Evolutionary conservation across 768 basidiomycete species (phyloP), one percentile per base, ranked within the genome.

Genomic region (Pleurotus ostreatus): DNA sequence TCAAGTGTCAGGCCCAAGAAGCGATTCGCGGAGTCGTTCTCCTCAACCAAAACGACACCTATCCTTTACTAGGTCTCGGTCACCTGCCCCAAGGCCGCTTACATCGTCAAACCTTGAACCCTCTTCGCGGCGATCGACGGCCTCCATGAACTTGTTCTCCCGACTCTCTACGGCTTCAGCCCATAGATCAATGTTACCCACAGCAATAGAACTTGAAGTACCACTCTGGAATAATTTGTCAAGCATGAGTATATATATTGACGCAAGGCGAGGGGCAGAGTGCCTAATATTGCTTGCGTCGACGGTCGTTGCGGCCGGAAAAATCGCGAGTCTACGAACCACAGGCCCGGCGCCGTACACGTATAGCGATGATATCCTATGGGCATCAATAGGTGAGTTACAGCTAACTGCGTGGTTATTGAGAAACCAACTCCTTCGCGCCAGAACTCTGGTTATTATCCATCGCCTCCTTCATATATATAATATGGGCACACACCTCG

Each of bases 1-100:
- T 44, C 54, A 45, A 23, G 40, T 20, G 16, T 49, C 52, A 16
- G 45, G n/a, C 16, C 26, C 54, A 13, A 34, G 43, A 22, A 44
- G 38, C 26, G 54, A 55, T 55, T 55, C 54, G 20, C 30, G n/a
- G n/a, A 55, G 54, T 34, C 67, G 72, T 5, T 65, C 74, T 18
- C 63, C 60, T 13, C 60, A 66, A 20, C 61, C 64, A 48, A 72
- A 65, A 41, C 73, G 66, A 49, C 75, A 78, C 51, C 70, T 71
- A 47, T 66, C 81, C 1, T 88, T 90, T 62, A 83, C 87, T 38
- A 84, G 88, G n/a, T 89, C 89, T 5, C 82, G 82, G 18, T 89
- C 89, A 1, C 88, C 89, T 41, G 79, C 75, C 9, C 71, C 73
- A 41, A 62, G 66, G 3, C 66, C 64, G 46, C 62, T 69, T 47